Evolutionary conservation across 768 basidiomycete species (phyloP), one percentile per base, ranked within the genome.

Genomic region (Calocera cornea): DNA sequence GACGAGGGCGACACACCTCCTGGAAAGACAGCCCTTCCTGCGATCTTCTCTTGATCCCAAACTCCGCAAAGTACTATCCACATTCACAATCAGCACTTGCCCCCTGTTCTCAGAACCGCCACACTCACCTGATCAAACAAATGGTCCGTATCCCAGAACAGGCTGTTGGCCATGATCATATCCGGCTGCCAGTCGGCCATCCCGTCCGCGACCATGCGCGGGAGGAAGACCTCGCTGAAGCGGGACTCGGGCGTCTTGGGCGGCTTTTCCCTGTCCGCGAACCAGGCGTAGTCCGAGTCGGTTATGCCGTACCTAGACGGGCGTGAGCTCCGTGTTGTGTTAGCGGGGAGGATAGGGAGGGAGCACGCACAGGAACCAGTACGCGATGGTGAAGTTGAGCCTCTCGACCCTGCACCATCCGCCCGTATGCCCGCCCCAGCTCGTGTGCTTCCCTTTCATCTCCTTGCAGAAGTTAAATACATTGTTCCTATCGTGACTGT

Each of bases 81-180:
- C 16, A n/a, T n/a, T n/a, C n/a, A n/a, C 31, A 7, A 60, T 60
- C 54, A 60, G 31, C 54, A 12, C 31, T 27, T 5, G 11, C 27
- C 54, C 10, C 10, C 14, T 31, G 8, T 60, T 27, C 2, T 33
- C 27, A 27, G 24, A 27, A 27, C 27, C 2, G 5, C 16, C 8
- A 17, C 8, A 33, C 54, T 11, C 54, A 60, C 54, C 11, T 60
- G 14, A 27, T 60, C 54, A 33, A 60, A 60, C 54, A 60, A 31
- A 60, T 60, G 54, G 27, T 60, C 54, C 11, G 54, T 5, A 31
- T 60, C 54, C 54, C 54, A 60, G 54, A 60, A 60, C 54, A 60
- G 31, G 31, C 54, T 60, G 54, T 33, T 60, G 5, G 31, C 27
- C 14, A 60, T 5, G 27, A 60, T 27, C 54, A 60, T 16, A 22